phyloP scores from a whole-genome alignment of 2,329 filamentous ascomycete genomes.

The Talaromyces sp. region DNA sequence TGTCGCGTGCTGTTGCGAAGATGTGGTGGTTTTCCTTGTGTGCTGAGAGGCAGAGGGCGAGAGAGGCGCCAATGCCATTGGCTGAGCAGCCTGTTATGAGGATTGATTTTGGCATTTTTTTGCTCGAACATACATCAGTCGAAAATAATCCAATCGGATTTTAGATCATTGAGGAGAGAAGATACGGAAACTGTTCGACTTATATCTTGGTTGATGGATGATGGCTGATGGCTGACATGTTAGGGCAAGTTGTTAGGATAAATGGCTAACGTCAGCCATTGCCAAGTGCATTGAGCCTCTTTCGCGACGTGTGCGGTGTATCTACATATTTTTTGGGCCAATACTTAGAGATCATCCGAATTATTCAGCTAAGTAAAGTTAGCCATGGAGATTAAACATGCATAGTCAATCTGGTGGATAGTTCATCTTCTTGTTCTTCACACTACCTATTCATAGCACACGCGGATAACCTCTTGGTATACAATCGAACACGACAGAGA shows the following conservation, averaged over 20 bases:
- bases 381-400: too few species aligned
- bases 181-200: not conserved
- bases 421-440: too few species aligned
- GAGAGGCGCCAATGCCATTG: not conserved
- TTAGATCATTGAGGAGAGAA: not conserved
- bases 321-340: not conserved
- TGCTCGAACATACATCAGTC: too few species aligned
- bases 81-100: not conserved
- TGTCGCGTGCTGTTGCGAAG: not conserved
- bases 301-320: not conserved
- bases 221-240: not conserved
- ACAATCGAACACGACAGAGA: too few species aligned
- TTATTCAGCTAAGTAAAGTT: too few species aligned
- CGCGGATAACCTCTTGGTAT: too few species aligned
- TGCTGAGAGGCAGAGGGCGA: not conserved
- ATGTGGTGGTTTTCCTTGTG: not conserved
- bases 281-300: not conserved
- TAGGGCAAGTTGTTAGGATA: not conserved
- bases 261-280: not conserved
- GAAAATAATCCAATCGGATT: not conserved
- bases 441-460: too few species aligned
- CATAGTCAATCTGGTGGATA: too few species aligned
- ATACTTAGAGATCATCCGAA: too few species aligned
- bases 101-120: not conserved
- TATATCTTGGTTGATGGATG: not conserved